Conservation (phyloP, 225 moss, liverwort and hornwort genomes). For the Rhytidiadelphus loreus region DNA sequence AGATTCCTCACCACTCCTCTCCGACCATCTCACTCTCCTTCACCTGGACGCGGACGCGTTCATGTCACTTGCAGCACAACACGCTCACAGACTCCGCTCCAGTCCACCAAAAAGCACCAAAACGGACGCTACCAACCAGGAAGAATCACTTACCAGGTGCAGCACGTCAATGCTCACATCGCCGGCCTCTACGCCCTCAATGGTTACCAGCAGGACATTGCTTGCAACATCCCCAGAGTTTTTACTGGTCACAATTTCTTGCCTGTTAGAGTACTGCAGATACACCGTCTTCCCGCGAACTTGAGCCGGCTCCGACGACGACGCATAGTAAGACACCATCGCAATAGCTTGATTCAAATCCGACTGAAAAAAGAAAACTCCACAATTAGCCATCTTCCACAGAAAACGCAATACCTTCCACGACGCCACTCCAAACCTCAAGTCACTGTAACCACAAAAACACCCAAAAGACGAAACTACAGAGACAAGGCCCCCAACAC, state of each 20-base stretch:
- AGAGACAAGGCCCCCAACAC: neutral
- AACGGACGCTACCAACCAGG: slow-evolving; percentile 1
- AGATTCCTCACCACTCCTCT: slow-evolving; percentile 35
- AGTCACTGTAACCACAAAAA: neutral
- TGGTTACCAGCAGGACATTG: slow-evolving; percentile 99
- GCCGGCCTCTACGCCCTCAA: slow-evolving; percentile 99
- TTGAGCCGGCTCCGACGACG: slow-evolving; percentile 98
- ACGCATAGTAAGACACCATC: slow-evolving; percentile 99
- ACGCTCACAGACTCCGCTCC: slow-evolving; percentile 43
- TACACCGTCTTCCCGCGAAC: slow-evolving; percentile 99
- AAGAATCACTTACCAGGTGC: slow-evolving; percentile 91
- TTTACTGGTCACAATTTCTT: slow-evolving; percentile 99
- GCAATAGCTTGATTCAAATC: slow-evolving; percentile 99
- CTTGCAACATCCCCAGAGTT: slow-evolving; percentile 99
- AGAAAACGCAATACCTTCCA: neutral
- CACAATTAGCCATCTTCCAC: neutral
- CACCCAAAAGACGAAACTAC: neutral
- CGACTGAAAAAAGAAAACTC: slow-evolving; percentile 24
- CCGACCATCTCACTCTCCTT: slow-evolving; percentile 10
- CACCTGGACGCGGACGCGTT: slow-evolving; percentile 12
- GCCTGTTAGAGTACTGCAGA: slow-evolving; percentile 99
- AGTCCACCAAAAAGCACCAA: slow-evolving; percentile 11
- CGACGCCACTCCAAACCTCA: neutral
- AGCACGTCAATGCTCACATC: slow-evolving; percentile 99
- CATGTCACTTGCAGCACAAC: slow-evolving; percentile 27